A percentile compares a stretch with the other conserved stretches of the same genome.
Conservation (phyloP, 2,329 filamentous ascomycete species). For the Scytalidium sp. region DNA sequence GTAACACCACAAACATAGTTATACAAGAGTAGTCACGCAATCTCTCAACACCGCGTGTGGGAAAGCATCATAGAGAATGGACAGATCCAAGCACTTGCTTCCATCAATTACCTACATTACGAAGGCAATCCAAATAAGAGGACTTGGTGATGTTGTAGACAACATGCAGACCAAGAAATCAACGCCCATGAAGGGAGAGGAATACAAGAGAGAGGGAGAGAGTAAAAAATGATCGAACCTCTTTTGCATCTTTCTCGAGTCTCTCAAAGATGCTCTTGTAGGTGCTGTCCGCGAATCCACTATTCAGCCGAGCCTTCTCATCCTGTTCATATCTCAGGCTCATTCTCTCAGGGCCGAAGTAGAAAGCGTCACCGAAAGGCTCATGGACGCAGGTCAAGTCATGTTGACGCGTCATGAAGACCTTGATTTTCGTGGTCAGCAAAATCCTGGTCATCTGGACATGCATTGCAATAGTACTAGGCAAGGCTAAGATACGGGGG, state of each 20-base stretch:
- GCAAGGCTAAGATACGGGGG: too few species aligned
- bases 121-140: too few species aligned
- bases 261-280: constrained; percentile 75
- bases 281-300: constrained; percentile 67
- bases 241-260: constrained; percentile 67
- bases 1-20: too few species aligned
- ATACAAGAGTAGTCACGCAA: too few species aligned
- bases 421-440: constrained; percentile 47
- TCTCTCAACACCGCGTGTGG: too few species aligned
- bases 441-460: constrained; percentile 17
- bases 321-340: constrained; percentile 76
- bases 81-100: too few species aligned
- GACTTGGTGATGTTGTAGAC: too few species aligned
- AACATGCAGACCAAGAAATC: too few species aligned
- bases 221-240: constrained; percentile 38
- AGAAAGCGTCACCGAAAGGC: constrained; percentile 95
- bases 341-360: constrained; percentile 89
- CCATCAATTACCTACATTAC: too few species aligned
- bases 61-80: too few species aligned
- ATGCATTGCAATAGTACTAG: too few species aligned
- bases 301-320: constrained; percentile 48
- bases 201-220: constrained; percentile 1
- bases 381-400: constrained; percentile 84
- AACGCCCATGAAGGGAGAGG: too few species aligned
- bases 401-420: constrained; percentile 93